Evolutionary conservation across 768 basidiomycete species (phyloP).

Genomic region (Guyanaporus albipodus): DNA sequence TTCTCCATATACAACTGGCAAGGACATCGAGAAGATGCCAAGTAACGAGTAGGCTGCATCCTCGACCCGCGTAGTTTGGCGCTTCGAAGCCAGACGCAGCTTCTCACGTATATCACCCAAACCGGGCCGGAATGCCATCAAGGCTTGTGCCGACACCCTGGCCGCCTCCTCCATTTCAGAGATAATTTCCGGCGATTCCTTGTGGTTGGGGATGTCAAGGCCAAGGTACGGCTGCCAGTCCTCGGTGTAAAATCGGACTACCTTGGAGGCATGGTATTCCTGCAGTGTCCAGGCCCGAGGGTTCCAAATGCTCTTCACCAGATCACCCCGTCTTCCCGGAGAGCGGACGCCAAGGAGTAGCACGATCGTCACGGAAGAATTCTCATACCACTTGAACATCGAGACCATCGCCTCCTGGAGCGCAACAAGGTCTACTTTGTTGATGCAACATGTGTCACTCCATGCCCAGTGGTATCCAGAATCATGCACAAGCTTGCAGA

Average conservation of each 20-base stretch:
- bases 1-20: conserved; percentile 12
- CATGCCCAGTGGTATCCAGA: background rate
- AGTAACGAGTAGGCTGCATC: conserved; percentile 13
- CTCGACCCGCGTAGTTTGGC: conserved; percentile 6
- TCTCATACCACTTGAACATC: conserved; percentile 4
- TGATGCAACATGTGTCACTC: background rate
- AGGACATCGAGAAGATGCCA: conserved; percentile 6
- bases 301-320: background rate
- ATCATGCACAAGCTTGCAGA: background rate
- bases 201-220: conserved; percentile 7
- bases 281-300: conserved; percentile 3
- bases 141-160: background rate
- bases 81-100: conserved; percentile 4
- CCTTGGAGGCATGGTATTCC: conserved; percentile 13
- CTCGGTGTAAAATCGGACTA: conserved; percentile 9
- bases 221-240: conserved; percentile 9
- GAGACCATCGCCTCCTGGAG: conserved; percentile 2
- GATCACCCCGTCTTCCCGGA: background rate
- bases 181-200: conserved; percentile 1
- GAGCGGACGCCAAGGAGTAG: background rate
- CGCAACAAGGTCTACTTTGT: background rate
- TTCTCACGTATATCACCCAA: conserved; percentile 2
- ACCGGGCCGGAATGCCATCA: conserved; percentile 6
- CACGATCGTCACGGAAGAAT: background rate
- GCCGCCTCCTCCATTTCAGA: conserved; percentile 10